Evolutionary conservation across 805 yeast species (phyloP).

Genomic region (Cyberlindnera euphorbiiphila): DNA sequence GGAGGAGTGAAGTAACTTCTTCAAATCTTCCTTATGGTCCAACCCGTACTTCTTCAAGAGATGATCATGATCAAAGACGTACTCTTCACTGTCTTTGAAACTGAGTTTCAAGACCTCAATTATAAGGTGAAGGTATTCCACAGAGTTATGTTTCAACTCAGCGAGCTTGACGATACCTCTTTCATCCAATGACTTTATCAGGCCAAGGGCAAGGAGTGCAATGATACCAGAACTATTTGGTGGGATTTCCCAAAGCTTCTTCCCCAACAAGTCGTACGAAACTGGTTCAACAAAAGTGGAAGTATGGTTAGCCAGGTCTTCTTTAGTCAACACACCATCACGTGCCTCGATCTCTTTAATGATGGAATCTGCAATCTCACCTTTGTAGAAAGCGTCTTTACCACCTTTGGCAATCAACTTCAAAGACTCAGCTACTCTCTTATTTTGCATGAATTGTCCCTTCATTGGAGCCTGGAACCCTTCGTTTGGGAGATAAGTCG

Average conservation of each 20-base stretch:
- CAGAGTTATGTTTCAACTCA: slow-evolving; percentile 56
- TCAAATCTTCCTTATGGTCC: slow-evolving; percentile 28
- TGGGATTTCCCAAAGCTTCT: slow-evolving; percentile 73
- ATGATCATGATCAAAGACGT: slow-evolving; percentile 59
- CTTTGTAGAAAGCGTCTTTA: slow-evolving; percentile 64
- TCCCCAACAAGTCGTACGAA: slow-evolving; percentile 45
- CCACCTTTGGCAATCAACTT: slow-evolving; percentile 52
- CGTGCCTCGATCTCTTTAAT: slow-evolving; percentile 46
- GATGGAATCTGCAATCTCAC: slow-evolving; percentile 64
- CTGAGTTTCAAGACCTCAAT: slow-evolving; percentile 69
- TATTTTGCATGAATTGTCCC: slow-evolving; percentile 57
- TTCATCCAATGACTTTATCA: slow-evolving; percentile 51
- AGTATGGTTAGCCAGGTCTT: slow-evolving; percentile 55
- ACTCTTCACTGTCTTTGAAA: slow-evolving; percentile 72
- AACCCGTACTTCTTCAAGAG: slow-evolving; percentile 30
- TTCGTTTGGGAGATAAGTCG: slow-evolving; percentile 36
- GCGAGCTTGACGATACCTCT: slow-evolving; percentile 40
- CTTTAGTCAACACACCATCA: slow-evolving; percentile 53
- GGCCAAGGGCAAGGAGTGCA: slow-evolving; percentile 67
- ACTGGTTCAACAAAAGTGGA: slow-evolving; percentile 68
- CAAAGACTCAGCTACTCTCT: slow-evolving; percentile 49
- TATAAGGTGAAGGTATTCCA: slow-evolving; percentile 64
- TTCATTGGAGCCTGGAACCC: slow-evolving; percentile 45
- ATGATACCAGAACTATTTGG: slow-evolving; percentile 83
- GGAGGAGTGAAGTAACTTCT: slow-evolving; percentile 39